Evolutionary conservation across 768 basidiomycete genomes (phyloP).

Genomic region (Suillus tomentosus): DNA sequence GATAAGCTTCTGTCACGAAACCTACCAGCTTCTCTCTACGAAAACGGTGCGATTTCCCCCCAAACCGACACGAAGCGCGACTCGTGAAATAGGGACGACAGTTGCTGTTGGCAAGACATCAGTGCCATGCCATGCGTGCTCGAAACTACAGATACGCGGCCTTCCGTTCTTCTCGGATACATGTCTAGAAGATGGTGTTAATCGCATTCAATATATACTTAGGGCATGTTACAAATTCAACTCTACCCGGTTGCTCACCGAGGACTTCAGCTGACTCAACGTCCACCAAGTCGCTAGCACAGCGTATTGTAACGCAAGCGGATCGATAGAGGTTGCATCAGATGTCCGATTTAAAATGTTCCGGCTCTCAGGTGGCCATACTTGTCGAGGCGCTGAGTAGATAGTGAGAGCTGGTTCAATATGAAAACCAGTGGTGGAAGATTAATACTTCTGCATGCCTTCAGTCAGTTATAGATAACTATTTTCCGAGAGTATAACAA

Average conservation of each 20-base stretch:
- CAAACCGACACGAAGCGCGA: neutral
- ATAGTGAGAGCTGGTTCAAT: neutral
- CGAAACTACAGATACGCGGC: neutral
- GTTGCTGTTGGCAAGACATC: slow-evolving; percentile 6
- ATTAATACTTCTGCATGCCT: neutral
- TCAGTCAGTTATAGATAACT: neutral
- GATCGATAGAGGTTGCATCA: neutral
- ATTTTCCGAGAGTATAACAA: neutral
- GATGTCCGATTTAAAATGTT: neutral
- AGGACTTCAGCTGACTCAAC: neutral
- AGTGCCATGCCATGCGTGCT: neutral
- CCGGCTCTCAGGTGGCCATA: neutral
- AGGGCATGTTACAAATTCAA: neutral
- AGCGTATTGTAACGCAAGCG: neutral
- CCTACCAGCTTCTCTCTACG: neutral
- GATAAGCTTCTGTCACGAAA: neutral
- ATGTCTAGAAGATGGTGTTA: neutral
- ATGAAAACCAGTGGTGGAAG: neutral
- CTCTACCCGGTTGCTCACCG: neutral
- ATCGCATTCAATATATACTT: neutral
- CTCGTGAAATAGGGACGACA: neutral
- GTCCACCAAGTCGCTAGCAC: neutral
- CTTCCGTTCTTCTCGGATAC: slow-evolving; percentile 3
- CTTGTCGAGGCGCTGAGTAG: neutral
- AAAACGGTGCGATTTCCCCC: neutral